Percentiles rank a stretch among this genome's conserved stretches.
These are phyloP conservation scores for Piloderma croceum DNA, from an alignment of 768 basidiomycete species.

Conservation along the genomic window DNA sequence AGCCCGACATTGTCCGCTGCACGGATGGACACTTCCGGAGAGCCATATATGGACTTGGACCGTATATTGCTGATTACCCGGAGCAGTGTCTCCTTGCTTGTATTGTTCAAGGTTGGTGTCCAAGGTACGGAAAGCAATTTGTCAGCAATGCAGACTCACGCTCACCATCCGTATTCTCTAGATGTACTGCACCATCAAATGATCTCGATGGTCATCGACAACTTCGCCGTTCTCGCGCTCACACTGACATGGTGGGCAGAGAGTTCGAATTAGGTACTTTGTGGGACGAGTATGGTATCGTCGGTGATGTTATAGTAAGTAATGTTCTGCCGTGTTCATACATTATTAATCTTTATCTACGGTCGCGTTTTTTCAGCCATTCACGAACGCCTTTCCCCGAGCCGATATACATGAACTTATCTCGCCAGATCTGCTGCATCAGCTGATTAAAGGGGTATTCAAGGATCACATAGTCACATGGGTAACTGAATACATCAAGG, in stretches of 20 bases:
- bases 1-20: constrained; percentile 15
- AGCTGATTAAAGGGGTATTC: constrained; percentile 23
- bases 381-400: constrained; percentile 28
- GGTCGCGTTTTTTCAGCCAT: constrained; percentile 22
- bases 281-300: constrained; percentile 31
- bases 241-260: constrained; percentile 17
- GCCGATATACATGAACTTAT: constrained; percentile 30
- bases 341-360: constrained; percentile 1
- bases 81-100: constrained; percentile 15
- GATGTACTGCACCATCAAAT: constrained; percentile 18
- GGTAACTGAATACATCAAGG: constrained; percentile 18
- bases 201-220: constrained; percentile 21
- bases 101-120: constrained; percentile 16
- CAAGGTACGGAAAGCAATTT: constrained; percentile 11
- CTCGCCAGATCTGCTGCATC: constrained; percentile 26
- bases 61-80: constrained; percentile 19
- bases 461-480: constrained; percentile 25
- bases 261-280: constrained; percentile 15
- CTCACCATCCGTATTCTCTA: constrained; percentile 11
- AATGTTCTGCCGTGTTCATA: constrained; percentile 1
- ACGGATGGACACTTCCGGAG: constrained; percentile 23
- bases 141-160: too few species aligned
- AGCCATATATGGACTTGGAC: constrained; percentile 14
- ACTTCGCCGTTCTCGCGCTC: constrained; percentile 11
- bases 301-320: constrained; percentile 28